These are phyloP conservation scores for Rhizomucor miehei DNA, from an alignment of 371 early-diverging fungal species.

Conservation along the genomic window DNA sequence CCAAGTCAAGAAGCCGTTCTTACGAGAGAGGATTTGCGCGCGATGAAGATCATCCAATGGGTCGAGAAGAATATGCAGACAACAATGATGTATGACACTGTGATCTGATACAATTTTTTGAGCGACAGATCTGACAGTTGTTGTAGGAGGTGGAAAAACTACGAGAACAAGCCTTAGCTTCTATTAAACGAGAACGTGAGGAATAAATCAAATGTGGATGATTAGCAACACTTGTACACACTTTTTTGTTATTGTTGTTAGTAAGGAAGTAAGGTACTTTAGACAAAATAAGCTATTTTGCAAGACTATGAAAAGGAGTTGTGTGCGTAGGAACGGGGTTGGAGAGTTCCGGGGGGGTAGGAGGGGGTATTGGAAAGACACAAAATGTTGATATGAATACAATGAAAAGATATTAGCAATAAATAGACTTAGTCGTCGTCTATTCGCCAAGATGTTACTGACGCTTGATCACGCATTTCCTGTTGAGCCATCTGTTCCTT, in stretches of 20 bases:
- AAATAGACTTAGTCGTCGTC: constrained; percentile 26
- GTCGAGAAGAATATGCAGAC: not conserved
- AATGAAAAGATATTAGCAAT: not conserved
- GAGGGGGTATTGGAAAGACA: not conserved
- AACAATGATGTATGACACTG: no score
- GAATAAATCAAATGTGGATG: not conserved
- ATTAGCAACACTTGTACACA: not conserved
- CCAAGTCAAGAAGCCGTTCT: constrained; percentile 8
- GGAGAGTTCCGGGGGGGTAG: not conserved
- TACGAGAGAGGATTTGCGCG: not conserved
- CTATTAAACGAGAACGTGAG: constrained; percentile 15
- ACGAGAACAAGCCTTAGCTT: constrained; percentile 18
- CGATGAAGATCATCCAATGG: not conserved
- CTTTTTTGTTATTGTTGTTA: not conserved
- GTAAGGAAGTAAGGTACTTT: no score
- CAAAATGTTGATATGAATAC: not conserved
- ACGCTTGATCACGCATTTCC: constrained; percentile 15
- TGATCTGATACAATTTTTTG: no score
- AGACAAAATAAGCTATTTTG: no score
- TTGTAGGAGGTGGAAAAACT: constrained; percentile 11
- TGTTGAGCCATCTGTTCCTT: constrained; percentile 13
- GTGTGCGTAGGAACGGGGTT: no score
- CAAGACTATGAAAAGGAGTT: no score
- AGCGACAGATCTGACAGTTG: no score
- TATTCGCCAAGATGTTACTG: constrained; percentile 30